Base-by-base conservation (phyloP, 139 green algal genomes). In the Astrephomene gubernaculifera region DNA sequence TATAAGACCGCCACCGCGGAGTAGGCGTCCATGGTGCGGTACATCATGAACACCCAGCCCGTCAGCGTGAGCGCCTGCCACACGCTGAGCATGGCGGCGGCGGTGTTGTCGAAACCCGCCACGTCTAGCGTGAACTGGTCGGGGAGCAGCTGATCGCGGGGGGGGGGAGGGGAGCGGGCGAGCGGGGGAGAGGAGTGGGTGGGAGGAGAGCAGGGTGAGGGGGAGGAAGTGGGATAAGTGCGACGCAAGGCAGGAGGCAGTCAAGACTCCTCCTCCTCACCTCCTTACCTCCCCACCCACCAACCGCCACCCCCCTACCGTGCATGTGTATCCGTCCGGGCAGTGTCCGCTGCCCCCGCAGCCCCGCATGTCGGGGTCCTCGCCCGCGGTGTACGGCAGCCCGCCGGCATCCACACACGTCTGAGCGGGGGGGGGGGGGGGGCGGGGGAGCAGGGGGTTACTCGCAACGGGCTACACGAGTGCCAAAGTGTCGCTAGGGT, bases 91-190 rank as follows among this genome's bases (percentile, higher is more conserved):
- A 97, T 90, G 64, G 89, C 81, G 29, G 88, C 27, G 36, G 57
- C 92, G 4, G 92, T 89, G 76, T 96, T 96, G 88, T 95, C 93
- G 79, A 94, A 96, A 33, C 94, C 94, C 17, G 93, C 89, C 5
- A 87, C 79, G 39, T 92, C 86, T 9, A 88, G 54, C 21, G 88
- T 73, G 0, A 54, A 14, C 64, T 75, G 63, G 22, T 52, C 22
- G 25, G 67, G 1, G 44, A 68, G 63, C 44, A 71, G 24, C 79
- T 85, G 76, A 24, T n/a, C n/a, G n/a, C n/a, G n/a, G n/a, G n/a
- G n/a, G n/a, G n/a, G n/a, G n/a, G n/a, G n/a, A n/a, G 49, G 44
- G 35, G 38, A 29, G 35, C 0, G 52, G 49, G 54, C 8, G 25
- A 54, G 52, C 29, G 2, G 70, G 29, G 24, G 45, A 25, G 71